Evolutionary conservation across 2,329 filamentous ascomycete species (phyloP), one percentile per base, ranked within the genome.

Genomic region (Colletotrichum navitas): DNA sequence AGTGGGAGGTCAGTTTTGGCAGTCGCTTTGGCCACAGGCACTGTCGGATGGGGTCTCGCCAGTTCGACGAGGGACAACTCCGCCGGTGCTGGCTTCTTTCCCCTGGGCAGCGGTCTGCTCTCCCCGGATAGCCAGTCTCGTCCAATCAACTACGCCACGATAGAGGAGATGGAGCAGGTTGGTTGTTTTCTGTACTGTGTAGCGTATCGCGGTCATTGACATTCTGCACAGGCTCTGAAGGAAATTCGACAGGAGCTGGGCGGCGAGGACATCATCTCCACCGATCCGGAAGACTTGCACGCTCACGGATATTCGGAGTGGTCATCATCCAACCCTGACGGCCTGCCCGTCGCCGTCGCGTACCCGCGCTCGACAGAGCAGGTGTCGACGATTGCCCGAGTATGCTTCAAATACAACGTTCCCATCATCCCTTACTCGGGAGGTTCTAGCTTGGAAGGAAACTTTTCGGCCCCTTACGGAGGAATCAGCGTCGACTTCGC

Each of bases 401-500:
- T 95, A 66, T 97, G 94, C 82, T 86, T 92, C 82, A 92, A 92
- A 79, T 91, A 94, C 80, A 90, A 88, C 21, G 89, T 97, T 65
- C 95, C 95, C 1, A 93, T 97, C 83, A 92, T 96, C 71, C 92
- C 94, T 0, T 97, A 93, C 78, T 96, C 93, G 0, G 94, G 94
- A 3, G 95, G 94, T 18, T 92, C 93, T 0, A 95, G 93, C 75
- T 85, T 98, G 0, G 95, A 98, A 80, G 95, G 93, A 18, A 96
- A 97, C 79, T 97, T 97, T 80, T 93, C 93, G 0, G 93, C 94
- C 18, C 94, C 94, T 0, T 92, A 91, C 78, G 94, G 94, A 16
- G 95, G 95, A 16, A 89, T 98, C 78, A 95, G 93, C 75, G 92
- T 98, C 62, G 95, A 98, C 78, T 98, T 98, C 79, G 89, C 90